Conservation (phyloP, 2,329 filamentous ascomycete genomes). For the Alternaria gansuensis region DNA sequence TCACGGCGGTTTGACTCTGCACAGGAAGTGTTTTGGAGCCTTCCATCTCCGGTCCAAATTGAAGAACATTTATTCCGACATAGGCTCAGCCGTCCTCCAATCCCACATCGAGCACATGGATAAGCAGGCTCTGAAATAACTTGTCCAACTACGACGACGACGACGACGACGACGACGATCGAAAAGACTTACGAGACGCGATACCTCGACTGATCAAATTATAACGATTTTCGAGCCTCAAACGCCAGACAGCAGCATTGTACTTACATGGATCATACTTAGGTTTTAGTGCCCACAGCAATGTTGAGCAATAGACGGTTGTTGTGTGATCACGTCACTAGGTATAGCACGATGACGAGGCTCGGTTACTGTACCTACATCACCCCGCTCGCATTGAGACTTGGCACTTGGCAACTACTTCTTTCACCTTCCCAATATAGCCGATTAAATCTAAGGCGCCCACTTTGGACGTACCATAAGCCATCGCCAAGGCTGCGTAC, state of each 20-base stretch:
- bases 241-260: neutral
- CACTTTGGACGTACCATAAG: constrained; percentile 6
- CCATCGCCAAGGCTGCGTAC: constrained; percentile 7
- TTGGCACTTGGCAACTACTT: constrained; percentile 10
- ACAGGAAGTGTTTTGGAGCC: constrained; percentile 14
- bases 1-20: constrained; percentile 5
- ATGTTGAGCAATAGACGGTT: neutral
- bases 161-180: neutral
- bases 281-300: neutral
- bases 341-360: constrained; percentile 6
- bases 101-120: constrained; percentile 24
- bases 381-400: constrained; percentile 13
- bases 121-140: constrained; percentile 25
- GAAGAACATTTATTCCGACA: constrained; percentile 9
- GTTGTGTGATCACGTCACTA: neutral
- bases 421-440: constrained; percentile 15
- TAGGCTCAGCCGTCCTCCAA: constrained; percentile 16
- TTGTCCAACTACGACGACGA: neutral
- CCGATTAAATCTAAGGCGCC: constrained; percentile 5
- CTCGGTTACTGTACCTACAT: neutral
- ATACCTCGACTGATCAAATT: neutral
- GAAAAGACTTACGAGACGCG: neutral
- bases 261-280: neutral
- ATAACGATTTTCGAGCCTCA: neutral
- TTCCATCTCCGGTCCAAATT: constrained; percentile 13